Conservation (phyloP, 257 asterid species). For the Fraxinus americana region DNA sequence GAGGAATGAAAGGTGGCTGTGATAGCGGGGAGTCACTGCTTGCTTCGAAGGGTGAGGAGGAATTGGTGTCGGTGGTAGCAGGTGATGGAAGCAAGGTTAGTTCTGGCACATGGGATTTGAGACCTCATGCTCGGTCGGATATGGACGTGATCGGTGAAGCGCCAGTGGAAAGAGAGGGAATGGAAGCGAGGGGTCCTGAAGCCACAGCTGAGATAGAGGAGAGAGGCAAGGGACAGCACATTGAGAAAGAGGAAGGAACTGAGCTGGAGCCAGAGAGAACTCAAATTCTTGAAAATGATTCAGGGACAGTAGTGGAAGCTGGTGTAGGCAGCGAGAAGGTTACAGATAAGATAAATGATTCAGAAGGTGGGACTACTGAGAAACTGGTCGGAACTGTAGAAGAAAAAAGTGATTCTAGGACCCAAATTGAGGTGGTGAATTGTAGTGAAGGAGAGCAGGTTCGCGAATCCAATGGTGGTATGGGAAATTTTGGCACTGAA, state of each 20-base stretch:
- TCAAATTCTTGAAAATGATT: constrained; percentile 21
- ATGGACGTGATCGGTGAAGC: neutral
- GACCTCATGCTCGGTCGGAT: neutral
- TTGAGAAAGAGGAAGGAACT: constrained; percentile 28
- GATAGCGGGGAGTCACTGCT: constrained; percentile 9
- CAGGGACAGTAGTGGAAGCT: constrained; percentile 15
- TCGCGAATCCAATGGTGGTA: constrained; percentile 22
- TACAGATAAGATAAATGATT: constrained; percentile 26
- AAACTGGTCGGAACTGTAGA: constrained; percentile 5
- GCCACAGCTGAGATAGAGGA: constrained; percentile 2
- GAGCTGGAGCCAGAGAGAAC: constrained; percentile 21
- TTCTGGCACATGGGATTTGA: constrained; percentile 1
- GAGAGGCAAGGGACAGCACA: constrained; percentile 20
- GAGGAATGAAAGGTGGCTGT: constrained; percentile 23
- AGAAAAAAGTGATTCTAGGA: neutral
- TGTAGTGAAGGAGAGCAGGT: constrained; percentile 37
- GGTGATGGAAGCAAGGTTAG: constrained; percentile 13
- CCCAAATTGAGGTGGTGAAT: constrained; percentile 29
- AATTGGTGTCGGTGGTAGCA: constrained; percentile 4
- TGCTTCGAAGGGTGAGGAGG: constrained; percentile 22
- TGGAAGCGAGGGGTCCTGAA: constrained; percentile 5
- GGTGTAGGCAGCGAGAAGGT: constrained; percentile 29
- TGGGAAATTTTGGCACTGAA: constrained; percentile 19
- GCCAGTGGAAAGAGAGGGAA: constrained; percentile 16
- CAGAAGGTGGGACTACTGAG: constrained; percentile 29